Conservation (phyloP, 2,329 filamentous ascomycete genomes). For the Arthrobotrys iridis region DNA sequence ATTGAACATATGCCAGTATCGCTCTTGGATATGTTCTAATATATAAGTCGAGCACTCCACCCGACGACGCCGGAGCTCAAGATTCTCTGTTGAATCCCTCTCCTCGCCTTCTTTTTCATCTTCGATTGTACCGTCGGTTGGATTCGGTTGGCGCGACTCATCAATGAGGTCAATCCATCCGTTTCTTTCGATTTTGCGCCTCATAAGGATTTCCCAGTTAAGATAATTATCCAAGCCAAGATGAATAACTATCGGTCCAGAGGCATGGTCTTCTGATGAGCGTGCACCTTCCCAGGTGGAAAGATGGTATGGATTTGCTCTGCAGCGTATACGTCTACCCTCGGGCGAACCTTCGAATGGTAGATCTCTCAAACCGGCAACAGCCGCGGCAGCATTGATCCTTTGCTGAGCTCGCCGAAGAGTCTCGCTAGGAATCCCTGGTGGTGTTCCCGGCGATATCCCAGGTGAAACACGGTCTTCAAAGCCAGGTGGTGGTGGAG, state of each 20-base stretch:
- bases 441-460: background rate
- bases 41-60: background rate
- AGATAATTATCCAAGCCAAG: slow-evolving; percentile 14
- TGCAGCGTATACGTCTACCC: background rate
- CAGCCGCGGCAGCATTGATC: background rate
- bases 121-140: too few species aligned
- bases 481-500: background rate
- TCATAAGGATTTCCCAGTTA: slow-evolving; percentile 25
- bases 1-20: background rate
- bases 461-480: background rate
- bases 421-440: background rate
- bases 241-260: background rate
- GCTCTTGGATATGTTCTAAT: background rate
- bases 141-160: too few species aligned
- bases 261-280: background rate
- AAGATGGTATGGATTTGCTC: background rate
- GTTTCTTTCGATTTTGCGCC: slow-evolving; percentile 1
- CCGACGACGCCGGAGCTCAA: background rate
- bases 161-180: background rate
- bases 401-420: background rate
- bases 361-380: background rate
- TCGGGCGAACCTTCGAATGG: background rate
- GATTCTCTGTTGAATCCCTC: too few species aligned
- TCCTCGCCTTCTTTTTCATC: too few species aligned
- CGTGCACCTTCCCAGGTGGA: background rate